A percentile compares a stretch with the other conserved stretches of the same genome.
Evolutionary conservation across 805 yeast genomes (phyloP).

Genomic region (Wickerhamomyces strasburgensis): DNA sequence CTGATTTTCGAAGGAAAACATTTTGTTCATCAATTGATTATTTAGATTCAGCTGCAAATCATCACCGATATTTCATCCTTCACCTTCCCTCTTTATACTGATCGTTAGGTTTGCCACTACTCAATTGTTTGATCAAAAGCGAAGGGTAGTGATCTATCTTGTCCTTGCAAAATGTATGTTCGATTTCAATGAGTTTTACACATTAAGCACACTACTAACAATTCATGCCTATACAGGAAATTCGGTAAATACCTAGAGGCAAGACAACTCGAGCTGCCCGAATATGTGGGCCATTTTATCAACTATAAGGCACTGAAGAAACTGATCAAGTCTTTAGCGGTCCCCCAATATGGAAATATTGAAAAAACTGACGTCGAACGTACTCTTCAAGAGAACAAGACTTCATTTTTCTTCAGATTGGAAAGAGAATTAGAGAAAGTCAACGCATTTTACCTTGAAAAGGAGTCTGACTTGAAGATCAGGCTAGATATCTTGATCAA

Average conservation of each 20-base stretch:
- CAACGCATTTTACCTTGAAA: slow-evolving; percentile 84
- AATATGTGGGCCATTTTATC: slow-evolving; percentile 88
- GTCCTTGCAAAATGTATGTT: no score
- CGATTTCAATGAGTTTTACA: no score
- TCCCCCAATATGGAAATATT: slow-evolving; percentile 27
- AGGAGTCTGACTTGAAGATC: slow-evolving; percentile 80
- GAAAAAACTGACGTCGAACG: slow-evolving; percentile 35
- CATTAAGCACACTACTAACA: no score
- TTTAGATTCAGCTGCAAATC: no score
- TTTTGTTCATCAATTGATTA: no score
- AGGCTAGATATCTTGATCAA: slow-evolving; percentile 71
- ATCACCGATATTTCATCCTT: no score
- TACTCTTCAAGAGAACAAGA: slow-evolving; percentile 80
- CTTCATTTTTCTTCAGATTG: slow-evolving; percentile 78
- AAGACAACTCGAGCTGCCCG: slow-evolving; percentile 91
- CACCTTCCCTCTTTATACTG: no score
- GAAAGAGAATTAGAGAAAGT: slow-evolving; percentile 96
- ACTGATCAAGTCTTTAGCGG: slow-evolving; percentile 76
- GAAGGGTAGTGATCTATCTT: no score
- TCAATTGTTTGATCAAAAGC: no score
- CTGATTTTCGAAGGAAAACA: no score
- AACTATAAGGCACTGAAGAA: slow-evolving; percentile 92
- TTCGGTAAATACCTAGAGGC: slow-evolving; percentile 95
- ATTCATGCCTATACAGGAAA: no score
- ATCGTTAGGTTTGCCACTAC: no score